Evolutionary conservation across 345 rosid species (phyloP).

Genomic region (Gossypium mustelinum): DNA sequence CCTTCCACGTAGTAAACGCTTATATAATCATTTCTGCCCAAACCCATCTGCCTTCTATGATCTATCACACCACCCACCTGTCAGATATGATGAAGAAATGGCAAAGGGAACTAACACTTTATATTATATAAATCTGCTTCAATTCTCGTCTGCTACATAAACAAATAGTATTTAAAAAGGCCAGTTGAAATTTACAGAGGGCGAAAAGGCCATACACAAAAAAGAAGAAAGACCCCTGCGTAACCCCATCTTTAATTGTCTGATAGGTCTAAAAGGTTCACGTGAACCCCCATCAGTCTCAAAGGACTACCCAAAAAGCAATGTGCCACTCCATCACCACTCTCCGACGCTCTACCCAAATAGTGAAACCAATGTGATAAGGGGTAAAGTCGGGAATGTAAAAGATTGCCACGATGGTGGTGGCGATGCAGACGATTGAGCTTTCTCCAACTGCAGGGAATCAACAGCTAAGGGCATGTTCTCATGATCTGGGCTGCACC

Average conservation of each 20-base stretch:
- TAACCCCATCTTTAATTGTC: conserved; percentile 23
- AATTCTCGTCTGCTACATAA: background rate
- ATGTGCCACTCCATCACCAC: background rate
- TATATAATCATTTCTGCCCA: background rate
- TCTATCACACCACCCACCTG: no score
- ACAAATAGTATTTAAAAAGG: background rate
- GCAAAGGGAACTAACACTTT: no score
- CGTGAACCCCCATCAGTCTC: conserved; percentile 31
- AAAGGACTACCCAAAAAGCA: background rate
- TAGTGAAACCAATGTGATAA: conserved; percentile 25
- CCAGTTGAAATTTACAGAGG: conserved; percentile 31
- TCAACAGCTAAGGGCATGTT: conserved; percentile 99
- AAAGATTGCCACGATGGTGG: conserved; percentile 9
- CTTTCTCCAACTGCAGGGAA: conserved; percentile 68
- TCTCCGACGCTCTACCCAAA: conserved; percentile 9
- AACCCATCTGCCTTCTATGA: background rate
- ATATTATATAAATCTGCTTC: background rate
- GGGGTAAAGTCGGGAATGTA: conserved; percentile 31
- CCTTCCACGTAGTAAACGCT: background rate
- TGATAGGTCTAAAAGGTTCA: conserved; percentile 27
- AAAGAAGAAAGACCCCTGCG: conserved; percentile 4
- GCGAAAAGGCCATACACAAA: conserved; percentile 13
- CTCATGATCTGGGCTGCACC: conserved; percentile 97
- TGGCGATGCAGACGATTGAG: conserved; percentile 39
- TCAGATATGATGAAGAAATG: no score